A percentile compares a stretch with the other conserved stretches of the same genome.
These are phyloP conservation scores for Leccinum insolens DNA, from an alignment of 1,284 basidiomycete species.

Conservation along the genomic window DNA sequence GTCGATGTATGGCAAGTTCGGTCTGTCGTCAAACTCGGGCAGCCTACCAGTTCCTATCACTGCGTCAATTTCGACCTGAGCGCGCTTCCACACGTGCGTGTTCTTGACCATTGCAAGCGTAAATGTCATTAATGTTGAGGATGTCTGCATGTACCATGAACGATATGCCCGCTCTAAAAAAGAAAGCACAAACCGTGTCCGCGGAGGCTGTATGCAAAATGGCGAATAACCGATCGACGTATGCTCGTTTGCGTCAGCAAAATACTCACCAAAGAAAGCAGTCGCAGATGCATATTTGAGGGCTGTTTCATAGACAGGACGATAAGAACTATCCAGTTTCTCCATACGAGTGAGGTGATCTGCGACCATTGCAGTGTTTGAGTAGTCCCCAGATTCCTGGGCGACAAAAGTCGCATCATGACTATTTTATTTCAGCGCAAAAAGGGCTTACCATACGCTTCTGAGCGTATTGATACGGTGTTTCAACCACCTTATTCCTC, in stretches of 20 bases:
- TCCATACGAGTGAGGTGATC: constrained; percentile 16
- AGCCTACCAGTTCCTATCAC: background rate
- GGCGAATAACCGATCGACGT: background rate
- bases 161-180: background rate
- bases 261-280: constrained; percentile 14
- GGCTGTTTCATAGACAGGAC: constrained; percentile 8
- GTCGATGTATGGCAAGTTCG: background rate
- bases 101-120: background rate
- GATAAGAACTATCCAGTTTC: constrained; percentile 1
- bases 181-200: background rate
- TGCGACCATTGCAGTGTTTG: constrained; percentile 10
- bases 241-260: background rate
- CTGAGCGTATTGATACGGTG: constrained; percentile 15
- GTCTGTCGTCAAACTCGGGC: background rate
- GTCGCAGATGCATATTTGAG: constrained; percentile 15
- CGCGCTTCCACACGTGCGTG: background rate
- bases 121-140: background rate
- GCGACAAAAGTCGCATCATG: background rate
- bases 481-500: constrained; percentile 9
- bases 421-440: background rate
- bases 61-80: background rate
- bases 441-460: constrained; percentile 10
- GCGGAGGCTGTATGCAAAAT: background rate
- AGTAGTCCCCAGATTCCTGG: background rate
- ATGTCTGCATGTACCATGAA: background rate